Conservation (phyloP, 257 asterid genomes). For the Ilex asprella region DNA sequence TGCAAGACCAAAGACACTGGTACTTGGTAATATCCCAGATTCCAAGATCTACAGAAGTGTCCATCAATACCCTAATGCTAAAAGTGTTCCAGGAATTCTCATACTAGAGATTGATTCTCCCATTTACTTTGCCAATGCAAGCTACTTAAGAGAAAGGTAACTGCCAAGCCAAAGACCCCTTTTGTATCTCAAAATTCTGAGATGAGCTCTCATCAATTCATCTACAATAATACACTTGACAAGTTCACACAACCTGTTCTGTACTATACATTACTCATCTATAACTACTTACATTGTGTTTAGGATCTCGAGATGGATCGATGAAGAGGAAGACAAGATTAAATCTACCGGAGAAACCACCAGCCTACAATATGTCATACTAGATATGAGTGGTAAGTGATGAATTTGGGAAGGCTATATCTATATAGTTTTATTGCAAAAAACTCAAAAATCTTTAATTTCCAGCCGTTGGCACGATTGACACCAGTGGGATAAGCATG, state of each 20-base stretch:
- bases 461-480: constrained; percentile 1
- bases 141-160: constrained; percentile 4
- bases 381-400: constrained; percentile 20
- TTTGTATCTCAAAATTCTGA: too few species aligned
- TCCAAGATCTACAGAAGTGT: constrained; percentile 1
- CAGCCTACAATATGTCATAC: constrained; percentile 16
- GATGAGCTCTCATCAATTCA: too few species aligned
- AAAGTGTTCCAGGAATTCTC: background rate
- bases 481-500: constrained; percentile 2
- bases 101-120: constrained; percentile 1
- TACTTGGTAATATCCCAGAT: constrained; percentile 1
- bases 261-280: too few species aligned
- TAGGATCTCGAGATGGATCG: constrained; percentile 18
- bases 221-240: too few species aligned
- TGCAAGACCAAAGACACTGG: constrained; percentile 2
- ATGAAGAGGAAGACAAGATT: constrained; percentile 21
- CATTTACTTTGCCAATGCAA: constrained; percentile 1
- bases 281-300: background rate
- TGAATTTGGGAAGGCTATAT: background rate
- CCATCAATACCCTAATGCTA: background rate
- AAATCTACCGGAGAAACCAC: constrained; percentile 10
- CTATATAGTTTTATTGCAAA: background rate
- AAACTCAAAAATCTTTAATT: background rate
- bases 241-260: too few species aligned
- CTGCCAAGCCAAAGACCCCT: too few species aligned